Evolutionary conservation across 176 grass and related monocot species (phyloP).

Genomic region (Raddia distichophylla): DNA sequence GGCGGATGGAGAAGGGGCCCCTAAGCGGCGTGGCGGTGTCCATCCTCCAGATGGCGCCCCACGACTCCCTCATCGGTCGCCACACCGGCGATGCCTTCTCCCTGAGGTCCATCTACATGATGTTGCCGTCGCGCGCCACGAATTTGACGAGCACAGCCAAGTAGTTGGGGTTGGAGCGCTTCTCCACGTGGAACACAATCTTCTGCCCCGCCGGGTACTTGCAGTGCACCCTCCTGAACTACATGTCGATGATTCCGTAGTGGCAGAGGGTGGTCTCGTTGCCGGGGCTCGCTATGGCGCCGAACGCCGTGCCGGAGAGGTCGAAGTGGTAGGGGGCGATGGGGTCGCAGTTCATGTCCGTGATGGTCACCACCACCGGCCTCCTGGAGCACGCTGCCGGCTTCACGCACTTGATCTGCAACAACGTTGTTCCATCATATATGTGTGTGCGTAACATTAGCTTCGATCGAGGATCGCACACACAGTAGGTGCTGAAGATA

Average conservation of each 20-base stretch:
- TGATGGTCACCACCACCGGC: constrained; percentile 55
- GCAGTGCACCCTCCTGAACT: constrained; percentile 75
- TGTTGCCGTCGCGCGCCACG: constrained; percentile 61
- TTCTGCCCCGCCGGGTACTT: constrained; percentile 50
- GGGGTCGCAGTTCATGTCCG: constrained; percentile 69
- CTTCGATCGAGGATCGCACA: too few relatives aligned
- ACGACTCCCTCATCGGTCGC: constrained; percentile 52
- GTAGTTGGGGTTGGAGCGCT: constrained; percentile 62
- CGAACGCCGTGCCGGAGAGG: constrained; percentile 71
- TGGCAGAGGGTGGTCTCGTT: constrained; percentile 49
- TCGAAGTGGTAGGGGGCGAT: constrained; percentile 71
- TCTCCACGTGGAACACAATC: constrained; percentile 73
- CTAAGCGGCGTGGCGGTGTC: constrained; percentile 35
- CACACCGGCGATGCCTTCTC: constrained; percentile 27
- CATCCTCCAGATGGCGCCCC: constrained; percentile 79
- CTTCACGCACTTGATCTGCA: constrained; percentile 55
- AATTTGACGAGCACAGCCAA: constrained; percentile 64
- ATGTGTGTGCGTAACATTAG: too few relatives aligned
- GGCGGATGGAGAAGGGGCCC: constrained; percentile 64
- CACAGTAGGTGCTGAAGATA: too few relatives aligned
- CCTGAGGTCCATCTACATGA: constrained; percentile 61
- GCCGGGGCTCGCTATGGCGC: constrained; percentile 58
- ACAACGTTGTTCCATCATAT: too few relatives aligned
- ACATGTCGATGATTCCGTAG: constrained; percentile 58
- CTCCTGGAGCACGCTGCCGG: constrained; percentile 47